Base-by-base conservation (phyloP, 345 rosid genomes). In the Populus deltoides region DNA sequence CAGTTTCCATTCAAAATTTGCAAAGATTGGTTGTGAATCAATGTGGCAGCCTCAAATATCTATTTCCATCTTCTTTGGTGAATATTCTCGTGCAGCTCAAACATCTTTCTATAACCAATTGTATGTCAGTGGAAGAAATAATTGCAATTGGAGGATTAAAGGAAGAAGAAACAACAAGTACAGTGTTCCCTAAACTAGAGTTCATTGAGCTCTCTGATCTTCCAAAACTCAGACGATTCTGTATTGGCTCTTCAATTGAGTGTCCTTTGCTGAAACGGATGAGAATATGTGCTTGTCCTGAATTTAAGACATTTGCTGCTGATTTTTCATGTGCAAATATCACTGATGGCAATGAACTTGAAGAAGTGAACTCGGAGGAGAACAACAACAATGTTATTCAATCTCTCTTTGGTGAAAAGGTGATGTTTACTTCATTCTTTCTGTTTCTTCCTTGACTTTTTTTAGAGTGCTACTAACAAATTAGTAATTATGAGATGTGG, bases 371-470 rank as follows among this genome's bases (percentile, higher is more conserved):
- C 22, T 8, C 13, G 4, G 36, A 10, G 59, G 45, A 9, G 18
- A 36, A 8, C 36, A 0, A 6, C 53, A 16, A 12, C 10, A 6
- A 1, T 61, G 35, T 18, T 8, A 22, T 16, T 4, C 35, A 39
- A 8, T 31, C 55, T 39, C 72, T 70, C 29, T 77, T 77, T 31
- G 61, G 70, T n/a, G 33, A 59, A 25, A 70, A 59, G 80, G 80
- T 77, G 22, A 22, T 31, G 31, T 31, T 31, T 31, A 2, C 31
- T 31, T 31, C 3, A 31, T 31, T 2, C 31, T 31, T 31, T 31
- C 31, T 31, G 31, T 31, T 31, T 31, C 31, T 31, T 31, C 31
- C 31, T 31, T 31, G 31, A 31, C 31, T 31, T 2, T 31, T 31
- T 31, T 31, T 31, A 31, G 31, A 31, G 31, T 31, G 31, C 3